A percentile compares a stretch with the other conserved stretches of the same genome.
Evolutionary conservation across 306 rosid species (phyloP).

Genomic region (Casuarina cunninghamiana): DNA sequence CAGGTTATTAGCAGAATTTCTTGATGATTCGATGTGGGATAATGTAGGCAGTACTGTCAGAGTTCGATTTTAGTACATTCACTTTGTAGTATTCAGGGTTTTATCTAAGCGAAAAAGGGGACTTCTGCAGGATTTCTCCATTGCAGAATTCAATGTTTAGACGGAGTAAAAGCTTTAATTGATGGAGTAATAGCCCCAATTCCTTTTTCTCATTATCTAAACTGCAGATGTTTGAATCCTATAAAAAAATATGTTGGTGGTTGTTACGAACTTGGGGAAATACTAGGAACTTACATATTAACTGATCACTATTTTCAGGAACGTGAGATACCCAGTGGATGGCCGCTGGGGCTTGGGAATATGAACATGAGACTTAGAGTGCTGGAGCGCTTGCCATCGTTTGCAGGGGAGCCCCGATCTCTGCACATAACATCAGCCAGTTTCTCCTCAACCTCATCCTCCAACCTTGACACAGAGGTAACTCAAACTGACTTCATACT

Average conservation of each 20-base stretch:
- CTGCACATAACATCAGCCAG: constrained; percentile 52
- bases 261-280: constrained; percentile 5
- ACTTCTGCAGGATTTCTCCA: not conserved
- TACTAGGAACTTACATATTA: constrained; percentile 1
- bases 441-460: constrained; percentile 80
- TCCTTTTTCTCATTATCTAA: not conserved
- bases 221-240: not conserved
- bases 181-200: not conserved
- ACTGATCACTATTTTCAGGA: constrained; percentile 39
- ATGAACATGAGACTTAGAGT: constrained; percentile 55
- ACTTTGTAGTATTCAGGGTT: too few species aligned
- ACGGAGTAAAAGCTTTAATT: too few species aligned
- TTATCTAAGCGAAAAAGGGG: not conserved
- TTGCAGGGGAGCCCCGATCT: constrained; percentile 32
- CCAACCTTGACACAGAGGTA: constrained; percentile 88
- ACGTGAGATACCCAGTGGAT: constrained; percentile 53
- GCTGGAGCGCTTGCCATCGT: constrained; percentile 40
- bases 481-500: not conserved
- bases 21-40: too few species aligned
- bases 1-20: not conserved
- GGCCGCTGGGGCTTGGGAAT: constrained; percentile 85
- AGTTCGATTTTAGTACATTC: too few species aligned
- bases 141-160: not conserved
- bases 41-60: too few species aligned
- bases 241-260: not conserved